Evolutionary conservation across 1,284 basidiomycete species (phyloP).

Genomic region (Tylopilus sp.): DNA sequence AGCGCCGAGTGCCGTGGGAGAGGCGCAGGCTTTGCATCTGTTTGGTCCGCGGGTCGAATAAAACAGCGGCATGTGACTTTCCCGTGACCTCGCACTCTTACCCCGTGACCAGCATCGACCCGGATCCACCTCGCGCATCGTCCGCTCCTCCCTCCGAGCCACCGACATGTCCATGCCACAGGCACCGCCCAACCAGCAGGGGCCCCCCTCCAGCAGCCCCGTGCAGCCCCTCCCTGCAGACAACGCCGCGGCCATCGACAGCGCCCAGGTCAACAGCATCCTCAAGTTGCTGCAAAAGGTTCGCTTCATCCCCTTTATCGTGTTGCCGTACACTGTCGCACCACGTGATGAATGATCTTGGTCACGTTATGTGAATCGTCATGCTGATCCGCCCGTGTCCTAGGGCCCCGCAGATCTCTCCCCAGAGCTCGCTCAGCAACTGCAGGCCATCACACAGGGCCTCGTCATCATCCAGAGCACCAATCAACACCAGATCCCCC

Average conservation of each 20-base stretch:
- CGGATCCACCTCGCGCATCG: conserved; percentile 8
- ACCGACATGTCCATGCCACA: conserved; percentile 24
- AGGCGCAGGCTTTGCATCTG: conserved; percentile 27
- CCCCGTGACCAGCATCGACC: conserved; percentile 37
- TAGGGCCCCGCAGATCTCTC: conserved; percentile 31
- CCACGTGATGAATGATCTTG: conserved; percentile 30
- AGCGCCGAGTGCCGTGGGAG: too few relatives aligned
- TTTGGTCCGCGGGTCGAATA: conserved; percentile 32
- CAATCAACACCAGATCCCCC: conserved; percentile 26
- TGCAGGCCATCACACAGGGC: conserved; percentile 33
- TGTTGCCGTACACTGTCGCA: background rate
- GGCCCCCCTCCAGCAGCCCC: conserved; percentile 8
- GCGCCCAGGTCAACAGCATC: conserved; percentile 28
- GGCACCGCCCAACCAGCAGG: conserved; percentile 16
- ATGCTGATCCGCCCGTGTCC: conserved; percentile 1
- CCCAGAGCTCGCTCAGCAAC: conserved; percentile 31
- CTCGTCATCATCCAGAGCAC: conserved; percentile 28
- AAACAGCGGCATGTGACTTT: conserved; percentile 38
- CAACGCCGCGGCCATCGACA: conserved; percentile 19
- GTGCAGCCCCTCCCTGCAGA: conserved; percentile 14
- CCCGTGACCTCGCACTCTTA: conserved; percentile 33
- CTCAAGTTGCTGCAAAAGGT: conserved; percentile 35
- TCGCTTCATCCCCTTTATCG: conserved; percentile 1
- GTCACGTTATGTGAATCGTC: conserved; percentile 24
- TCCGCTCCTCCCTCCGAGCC: background rate